Evolutionary conservation across 805 yeast genomes (phyloP), one percentile per base, ranked within the genome.

Genomic region (Middelhovenomyces tepae): DNA sequence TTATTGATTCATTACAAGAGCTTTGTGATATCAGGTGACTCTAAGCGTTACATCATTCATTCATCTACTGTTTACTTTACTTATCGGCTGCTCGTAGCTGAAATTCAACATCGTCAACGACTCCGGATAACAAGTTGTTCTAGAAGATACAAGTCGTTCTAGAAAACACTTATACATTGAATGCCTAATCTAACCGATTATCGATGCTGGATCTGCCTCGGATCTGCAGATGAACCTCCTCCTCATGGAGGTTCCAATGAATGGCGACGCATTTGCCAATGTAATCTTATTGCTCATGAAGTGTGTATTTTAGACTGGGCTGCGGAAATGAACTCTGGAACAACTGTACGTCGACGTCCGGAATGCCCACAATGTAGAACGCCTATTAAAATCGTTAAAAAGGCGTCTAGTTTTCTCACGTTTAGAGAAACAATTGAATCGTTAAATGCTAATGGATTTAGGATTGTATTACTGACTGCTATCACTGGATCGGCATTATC

Each of bases 251-350:
- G 53, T 27, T 51, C 59, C n/a, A 25, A 25, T 2, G 61, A 56
- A 31, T 67, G 71, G 71, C 55, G 64, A 11, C 55, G 54, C 13
- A 70, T 71, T 1, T 68, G 73, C 37, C 37, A 48, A 11, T 69
- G 74, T 45, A 63, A 65, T 4, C 43, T 69, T 16, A 43, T 54
- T 7, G 73, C 70, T 3, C 74, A 69, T 43, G 57, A 67, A 27
- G 48, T 48, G 30, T 69, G 74, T 34, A 50, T 69, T 22, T 44
- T 62, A 7, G 56, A 58, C 7, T 67, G 71, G 71, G 57, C 59
- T 3, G 46, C 57, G 16, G 51, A 57, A 29, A 37, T 53, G 15
- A 33, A 37, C 25, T 11, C 38, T 20, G 14, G 43, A 31, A 13
- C 19, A 34, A 16, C 17, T 19, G 26, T 8, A 19, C 36, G n/a